Evolutionary conservation across 1,284 basidiomycete genomes (phyloP).

Genomic region (Fomitopsis betulina): DNA sequence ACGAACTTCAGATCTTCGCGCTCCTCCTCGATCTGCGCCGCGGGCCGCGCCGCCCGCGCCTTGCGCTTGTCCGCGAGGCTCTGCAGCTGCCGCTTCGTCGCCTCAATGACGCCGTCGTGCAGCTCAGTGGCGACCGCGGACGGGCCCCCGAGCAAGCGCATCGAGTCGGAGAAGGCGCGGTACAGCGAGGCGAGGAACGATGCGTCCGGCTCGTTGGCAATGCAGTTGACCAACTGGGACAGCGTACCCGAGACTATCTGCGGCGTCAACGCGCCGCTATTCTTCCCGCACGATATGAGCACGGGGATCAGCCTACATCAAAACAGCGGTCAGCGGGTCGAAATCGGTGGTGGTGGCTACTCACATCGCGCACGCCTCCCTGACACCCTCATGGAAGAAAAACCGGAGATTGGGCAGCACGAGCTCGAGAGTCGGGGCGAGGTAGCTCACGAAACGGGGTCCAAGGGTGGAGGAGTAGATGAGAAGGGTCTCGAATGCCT

Average conservation of each 20-base stretch:
- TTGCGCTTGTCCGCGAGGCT: slow-evolving; percentile 62
- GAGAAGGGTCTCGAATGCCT: slow-evolving; percentile 81
- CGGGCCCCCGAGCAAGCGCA: slow-evolving; percentile 59
- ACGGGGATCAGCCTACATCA: slow-evolving; percentile 64
- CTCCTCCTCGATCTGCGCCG: slow-evolving; percentile 46
- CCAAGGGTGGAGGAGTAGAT: slow-evolving; percentile 74
- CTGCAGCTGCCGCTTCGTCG: slow-evolving; percentile 65
- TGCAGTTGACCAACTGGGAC: slow-evolving; percentile 60
- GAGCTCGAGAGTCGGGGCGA: slow-evolving; percentile 66
- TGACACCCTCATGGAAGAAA: slow-evolving; percentile 78
- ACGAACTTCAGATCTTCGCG: slow-evolving; percentile 63
- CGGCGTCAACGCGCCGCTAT: slow-evolving; percentile 61
- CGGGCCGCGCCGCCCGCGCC: slow-evolving; percentile 37
- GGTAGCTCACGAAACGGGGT: slow-evolving; percentile 67
- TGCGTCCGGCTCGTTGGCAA: slow-evolving; percentile 62
- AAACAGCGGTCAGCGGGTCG: background rate
- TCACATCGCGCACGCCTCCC: slow-evolving; percentile 73
- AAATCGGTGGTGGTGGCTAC: slow-evolving; percentile 25
- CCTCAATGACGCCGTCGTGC: slow-evolving; percentile 52
- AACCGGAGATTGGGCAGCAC: slow-evolving; percentile 68
- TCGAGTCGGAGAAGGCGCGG: slow-evolving; percentile 67
- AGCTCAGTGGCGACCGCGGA: slow-evolving; percentile 47
- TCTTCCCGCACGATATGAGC: slow-evolving; percentile 67
- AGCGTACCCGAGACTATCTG: slow-evolving; percentile 70
- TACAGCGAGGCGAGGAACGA: slow-evolving; percentile 76